Evolutionary conservation across 257 asterid species (phyloP).

Genomic region (Solanum chiquidenum): DNA sequence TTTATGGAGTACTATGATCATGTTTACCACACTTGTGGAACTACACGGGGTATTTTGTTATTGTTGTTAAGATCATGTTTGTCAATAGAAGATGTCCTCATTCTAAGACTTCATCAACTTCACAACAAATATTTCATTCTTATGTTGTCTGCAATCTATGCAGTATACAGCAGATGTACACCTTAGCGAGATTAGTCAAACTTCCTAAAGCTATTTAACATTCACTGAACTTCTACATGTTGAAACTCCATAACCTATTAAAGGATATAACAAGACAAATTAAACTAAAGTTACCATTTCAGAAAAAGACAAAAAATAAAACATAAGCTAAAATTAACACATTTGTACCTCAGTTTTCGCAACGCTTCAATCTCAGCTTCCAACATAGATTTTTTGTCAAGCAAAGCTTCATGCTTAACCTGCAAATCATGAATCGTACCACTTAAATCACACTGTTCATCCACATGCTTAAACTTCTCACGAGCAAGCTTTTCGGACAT

Average conservation of each 20-base stretch:
- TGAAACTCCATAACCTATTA: neutral
- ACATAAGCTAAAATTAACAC: neutral
- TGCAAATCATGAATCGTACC: conserved; percentile 23
- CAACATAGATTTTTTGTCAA: conserved; percentile 58
- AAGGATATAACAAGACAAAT: neutral
- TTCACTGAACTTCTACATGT: neutral
- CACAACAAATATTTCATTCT: too few species aligned
- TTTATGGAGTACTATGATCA: too few species aligned
- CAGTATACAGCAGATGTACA: too few species aligned
- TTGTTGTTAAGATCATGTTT: too few species aligned
- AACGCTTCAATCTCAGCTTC: conserved; percentile 85
- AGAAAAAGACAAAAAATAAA: neutral
- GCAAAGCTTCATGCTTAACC: conserved; percentile 39
- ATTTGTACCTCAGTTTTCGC: conserved; percentile 61
- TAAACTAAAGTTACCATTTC: neutral
- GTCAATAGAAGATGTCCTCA: too few species aligned
- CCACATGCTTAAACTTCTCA: conserved; percentile 31
- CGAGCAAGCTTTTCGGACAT: conserved; percentile 44
- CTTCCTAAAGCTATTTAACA: neutral
- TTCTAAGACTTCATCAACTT: too few species aligned
- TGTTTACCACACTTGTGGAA: too few species aligned
- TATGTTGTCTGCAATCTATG: too few species aligned
- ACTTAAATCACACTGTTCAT: conserved; percentile 27
- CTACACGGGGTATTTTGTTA: too few species aligned
- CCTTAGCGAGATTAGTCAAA: neutral